These are phyloP conservation scores for Pythium vanterpoolii DNA, from an alignment of 352 stramenopile species.

Conservation along the genomic window DNA sequence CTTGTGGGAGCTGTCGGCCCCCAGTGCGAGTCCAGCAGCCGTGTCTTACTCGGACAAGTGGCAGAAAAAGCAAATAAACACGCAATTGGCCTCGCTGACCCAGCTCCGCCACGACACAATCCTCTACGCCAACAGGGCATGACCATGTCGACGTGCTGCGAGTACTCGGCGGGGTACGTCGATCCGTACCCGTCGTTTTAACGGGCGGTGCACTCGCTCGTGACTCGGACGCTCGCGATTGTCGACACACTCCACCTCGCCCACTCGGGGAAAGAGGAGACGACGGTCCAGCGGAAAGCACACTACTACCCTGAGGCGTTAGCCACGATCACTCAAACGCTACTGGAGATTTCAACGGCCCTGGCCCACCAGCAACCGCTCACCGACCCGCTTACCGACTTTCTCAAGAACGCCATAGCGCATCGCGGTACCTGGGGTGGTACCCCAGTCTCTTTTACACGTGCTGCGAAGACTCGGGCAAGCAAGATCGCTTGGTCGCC, in stretches of 20 bases:
- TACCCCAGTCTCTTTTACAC: conserved; percentile 35
- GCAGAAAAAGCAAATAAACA: conserved; percentile 23
- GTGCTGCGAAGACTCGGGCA: conserved; percentile 26
- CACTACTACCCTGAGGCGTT: conserved; percentile 11
- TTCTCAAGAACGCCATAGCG: conserved; percentile 24
- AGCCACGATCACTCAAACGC: background rate
- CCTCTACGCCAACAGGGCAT: conserved; percentile 28
- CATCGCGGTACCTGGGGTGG: conserved; percentile 25
- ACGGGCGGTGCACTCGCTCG: conserved; percentile 20
- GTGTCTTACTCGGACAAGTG: conserved; percentile 20
- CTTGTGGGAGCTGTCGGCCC: conserved; percentile 18
- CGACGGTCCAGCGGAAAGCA: background rate
- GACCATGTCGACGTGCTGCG: conserved; percentile 11
- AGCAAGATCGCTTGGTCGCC: conserved; percentile 26
- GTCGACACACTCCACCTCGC: background rate
- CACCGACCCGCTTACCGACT: too few relatives aligned
- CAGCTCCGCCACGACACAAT: conserved; percentile 29
- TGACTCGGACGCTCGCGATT: background rate
- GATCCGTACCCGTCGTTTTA: conserved; percentile 27
- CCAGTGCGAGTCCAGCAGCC: background rate
- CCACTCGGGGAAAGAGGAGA: background rate
- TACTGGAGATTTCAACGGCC: conserved; percentile 9
- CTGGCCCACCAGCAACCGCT: conserved; percentile 4
- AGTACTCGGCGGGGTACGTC: conserved; percentile 21
- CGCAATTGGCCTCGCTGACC: conserved; percentile 24